Evolutionary conservation across 2,329 filamentous ascomycete genomes (phyloP).

Genomic region (Ascochyta viciae-villosae): DNA sequence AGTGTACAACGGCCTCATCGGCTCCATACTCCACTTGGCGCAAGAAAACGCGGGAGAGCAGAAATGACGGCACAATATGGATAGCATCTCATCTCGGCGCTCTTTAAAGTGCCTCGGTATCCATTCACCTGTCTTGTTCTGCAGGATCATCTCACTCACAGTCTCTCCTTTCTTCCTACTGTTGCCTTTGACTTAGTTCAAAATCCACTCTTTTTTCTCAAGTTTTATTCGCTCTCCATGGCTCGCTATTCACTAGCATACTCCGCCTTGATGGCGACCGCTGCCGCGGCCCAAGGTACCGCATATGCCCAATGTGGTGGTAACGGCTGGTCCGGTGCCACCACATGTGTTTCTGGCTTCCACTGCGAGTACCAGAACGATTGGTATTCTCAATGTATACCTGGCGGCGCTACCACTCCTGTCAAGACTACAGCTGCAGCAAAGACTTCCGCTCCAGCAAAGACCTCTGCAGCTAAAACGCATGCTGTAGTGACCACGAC

Average conservation of each 20-base stretch:
- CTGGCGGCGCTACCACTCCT: conserved; percentile 1
- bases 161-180: not conserved
- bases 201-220: not conserved
- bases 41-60: too few species aligned
- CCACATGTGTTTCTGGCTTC: conserved; percentile 45
- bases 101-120: too few species aligned
- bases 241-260: conserved; percentile 1
- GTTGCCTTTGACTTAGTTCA: not conserved
- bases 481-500: not conserved
- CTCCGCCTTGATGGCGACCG: conserved; percentile 9
- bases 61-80: too few species aligned
- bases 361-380: conserved; percentile 47
- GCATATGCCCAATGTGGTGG: conserved; percentile 52
- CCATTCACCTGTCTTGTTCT: too few species aligned
- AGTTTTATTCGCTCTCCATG: not conserved
- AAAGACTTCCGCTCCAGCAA: not conserved
- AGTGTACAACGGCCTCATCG: too few species aligned
- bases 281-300: not conserved
- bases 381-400: conserved; percentile 54
- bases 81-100: too few species aligned
- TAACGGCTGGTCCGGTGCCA: conserved; percentile 47
- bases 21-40: too few species aligned
- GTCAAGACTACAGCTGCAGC: conserved; percentile 1
- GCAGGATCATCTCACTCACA: not conserved
- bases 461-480: conserved; percentile 1